Percentiles rank a stretch among this genome's conserved stretches.
Conservation (phyloP, 1,139 yeast genomes). For the Meyerozyma athensensis region DNA sequence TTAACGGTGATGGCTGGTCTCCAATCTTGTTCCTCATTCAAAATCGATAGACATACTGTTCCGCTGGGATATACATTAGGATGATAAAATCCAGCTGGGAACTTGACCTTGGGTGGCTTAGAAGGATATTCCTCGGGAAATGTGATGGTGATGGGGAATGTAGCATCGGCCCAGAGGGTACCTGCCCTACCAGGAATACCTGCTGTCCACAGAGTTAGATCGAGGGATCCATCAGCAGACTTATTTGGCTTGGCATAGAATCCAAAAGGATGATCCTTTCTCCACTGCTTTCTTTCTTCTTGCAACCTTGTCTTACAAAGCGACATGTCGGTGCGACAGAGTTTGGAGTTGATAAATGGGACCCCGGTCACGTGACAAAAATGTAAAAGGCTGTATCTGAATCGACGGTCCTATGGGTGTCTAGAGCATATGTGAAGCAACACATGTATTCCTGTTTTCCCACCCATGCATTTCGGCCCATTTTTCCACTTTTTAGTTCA, state of each 20-base stretch:
- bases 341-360: not conserved
- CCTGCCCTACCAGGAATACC: constrained; percentile 91
- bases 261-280: constrained; percentile 98
- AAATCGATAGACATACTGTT: constrained; percentile 84
- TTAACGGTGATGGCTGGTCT: constrained; percentile 92
- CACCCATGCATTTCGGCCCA: not conserved
- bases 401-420: not conserved
- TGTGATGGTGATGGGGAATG: constrained; percentile 75
- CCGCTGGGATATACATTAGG: constrained; percentile 98
- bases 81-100: constrained; percentile 86
- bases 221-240: constrained; percentile 72
- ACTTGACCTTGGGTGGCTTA: constrained; percentile 90
- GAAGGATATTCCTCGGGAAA: constrained; percentile 94
- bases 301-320: constrained; percentile 77
- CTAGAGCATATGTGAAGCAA: no score
- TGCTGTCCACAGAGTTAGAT: constrained; percentile 84
- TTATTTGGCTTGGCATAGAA: constrained; percentile 88
- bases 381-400: not conserved
- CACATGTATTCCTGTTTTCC: no score
- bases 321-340: constrained; percentile 22
- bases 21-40: constrained; percentile 97
- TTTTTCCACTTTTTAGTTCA: not conserved
- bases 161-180: constrained; percentile 86
- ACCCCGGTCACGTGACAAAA: not conserved
- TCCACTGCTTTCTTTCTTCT: constrained; percentile 92